phyloP scores from a whole-genome alignment of 2,329 filamentous ascomycete species.

The Calonectria multiphialidica region DNA sequence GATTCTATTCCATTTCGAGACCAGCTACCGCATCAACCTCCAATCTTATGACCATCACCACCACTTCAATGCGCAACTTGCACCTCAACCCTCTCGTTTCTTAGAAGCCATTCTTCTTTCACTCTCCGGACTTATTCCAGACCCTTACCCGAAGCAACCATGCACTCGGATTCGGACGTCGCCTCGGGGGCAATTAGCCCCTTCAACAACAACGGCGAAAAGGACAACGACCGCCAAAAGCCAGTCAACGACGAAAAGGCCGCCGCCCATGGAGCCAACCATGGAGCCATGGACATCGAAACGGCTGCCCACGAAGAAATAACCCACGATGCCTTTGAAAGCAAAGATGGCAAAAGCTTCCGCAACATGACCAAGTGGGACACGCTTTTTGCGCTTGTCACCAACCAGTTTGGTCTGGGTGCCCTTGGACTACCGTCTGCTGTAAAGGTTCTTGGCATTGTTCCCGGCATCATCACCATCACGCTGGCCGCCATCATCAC shows the following conservation, averaged over 20 bases:
- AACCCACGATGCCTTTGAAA: constrained; percentile 6
- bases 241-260: neutral
- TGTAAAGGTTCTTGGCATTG: constrained; percentile 25
- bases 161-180: constrained; percentile 1
- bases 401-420: constrained; percentile 28
- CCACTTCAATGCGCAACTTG: neutral
- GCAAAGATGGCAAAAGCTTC: constrained; percentile 21
- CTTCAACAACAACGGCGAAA: neutral
- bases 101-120: neutral
- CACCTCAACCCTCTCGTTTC: neutral
- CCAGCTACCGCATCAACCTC: neutral
- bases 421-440: constrained; percentile 25
- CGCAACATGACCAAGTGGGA: constrained; percentile 26
- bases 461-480: constrained; percentile 26
- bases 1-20: neutral
- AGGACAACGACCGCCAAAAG: neutral
- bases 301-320: constrained; percentile 3
- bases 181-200: neutral
- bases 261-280: neutral
- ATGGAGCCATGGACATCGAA: constrained; percentile 3
- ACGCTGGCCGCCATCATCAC: constrained; percentile 17
- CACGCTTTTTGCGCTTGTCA: constrained; percentile 29
- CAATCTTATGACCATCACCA: neutral
- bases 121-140: neutral
- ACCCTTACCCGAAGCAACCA: neutral